Conservation (phyloP, 768 basidiomycete species). For the Boletellus ananiceps region DNA sequence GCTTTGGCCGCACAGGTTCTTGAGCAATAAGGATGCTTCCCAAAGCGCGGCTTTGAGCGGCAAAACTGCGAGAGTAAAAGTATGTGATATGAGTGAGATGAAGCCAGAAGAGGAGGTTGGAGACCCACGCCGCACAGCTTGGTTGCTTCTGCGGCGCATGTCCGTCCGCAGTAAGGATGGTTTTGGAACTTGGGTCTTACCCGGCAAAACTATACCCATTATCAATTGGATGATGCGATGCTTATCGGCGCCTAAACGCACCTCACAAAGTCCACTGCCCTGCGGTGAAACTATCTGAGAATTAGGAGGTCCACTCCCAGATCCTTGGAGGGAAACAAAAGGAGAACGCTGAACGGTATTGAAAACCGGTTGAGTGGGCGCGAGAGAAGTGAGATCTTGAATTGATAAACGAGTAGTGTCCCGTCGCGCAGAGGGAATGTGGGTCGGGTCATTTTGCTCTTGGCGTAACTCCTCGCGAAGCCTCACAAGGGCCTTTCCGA, state of each 20-base stretch:
- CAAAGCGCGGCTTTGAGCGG: constrained; percentile 29
- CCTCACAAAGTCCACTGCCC: constrained; percentile 28
- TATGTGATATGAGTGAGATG: constrained; percentile 4
- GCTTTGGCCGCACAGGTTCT: constrained; percentile 29
- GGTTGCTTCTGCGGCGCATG: constrained; percentile 48
- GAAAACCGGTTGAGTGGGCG: constrained; percentile 4
- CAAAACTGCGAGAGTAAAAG: constrained; percentile 19
- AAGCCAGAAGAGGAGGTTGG: background rate
- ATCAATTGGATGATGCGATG: constrained; percentile 5
- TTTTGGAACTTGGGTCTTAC: constrained; percentile 55
- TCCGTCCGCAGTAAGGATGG: constrained; percentile 62
- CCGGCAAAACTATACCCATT: constrained; percentile 43
- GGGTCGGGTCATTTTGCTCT: constrained; percentile 23
- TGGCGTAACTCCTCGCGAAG: constrained; percentile 52
- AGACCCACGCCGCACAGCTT: constrained; percentile 27
- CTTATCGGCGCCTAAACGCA: constrained; percentile 4
- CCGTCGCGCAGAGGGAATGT: constrained; percentile 25
- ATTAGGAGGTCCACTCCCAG: constrained; percentile 1
- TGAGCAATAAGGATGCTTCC: constrained; percentile 33
- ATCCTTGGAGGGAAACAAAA: background rate
- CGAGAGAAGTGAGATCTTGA: constrained; percentile 29
- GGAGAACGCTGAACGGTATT: constrained; percentile 2
- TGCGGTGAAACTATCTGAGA: constrained; percentile 4
- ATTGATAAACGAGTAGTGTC: constrained; percentile 30
- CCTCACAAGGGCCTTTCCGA: constrained; percentile 65